A percentile compares a stretch with the other conserved stretches of the same genome.
Evolutionary conservation across 2,329 filamentous ascomycete genomes (phyloP).

Genomic region (Chaetothyriales sp.): DNA sequence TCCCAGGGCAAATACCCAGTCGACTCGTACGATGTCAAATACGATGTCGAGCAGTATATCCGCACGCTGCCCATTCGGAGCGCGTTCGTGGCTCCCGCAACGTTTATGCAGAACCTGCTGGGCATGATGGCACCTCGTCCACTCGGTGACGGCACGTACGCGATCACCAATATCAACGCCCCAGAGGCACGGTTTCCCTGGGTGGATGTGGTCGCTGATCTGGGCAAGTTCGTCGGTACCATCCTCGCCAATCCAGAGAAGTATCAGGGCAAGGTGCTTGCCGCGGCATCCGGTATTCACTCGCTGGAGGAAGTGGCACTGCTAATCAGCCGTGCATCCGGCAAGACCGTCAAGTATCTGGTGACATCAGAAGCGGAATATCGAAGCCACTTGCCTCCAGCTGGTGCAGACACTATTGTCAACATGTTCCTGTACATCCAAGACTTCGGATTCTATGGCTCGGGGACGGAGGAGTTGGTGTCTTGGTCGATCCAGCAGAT

Average conservation of each 20-base stretch:
- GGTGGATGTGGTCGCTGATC: conserved; percentile 24
- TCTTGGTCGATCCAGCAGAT: conserved; percentile 15
- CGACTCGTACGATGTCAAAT: conserved; percentile 42
- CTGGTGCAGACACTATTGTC: conserved; percentile 7
- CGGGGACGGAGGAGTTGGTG: conserved; percentile 20
- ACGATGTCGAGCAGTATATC: conserved; percentile 40
- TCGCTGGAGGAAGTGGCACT: conserved; percentile 20
- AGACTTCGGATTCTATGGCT: conserved; percentile 26
- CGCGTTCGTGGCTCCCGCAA: conserved; percentile 39
- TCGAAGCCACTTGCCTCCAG: conserved; percentile 11
- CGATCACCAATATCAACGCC: conserved; percentile 12
- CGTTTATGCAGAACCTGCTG: conserved; percentile 40
- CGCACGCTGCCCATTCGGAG: conserved; percentile 32
- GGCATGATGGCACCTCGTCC: conserved; percentile 13
- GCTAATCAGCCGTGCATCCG: conserved; percentile 23
- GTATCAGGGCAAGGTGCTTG: conserved; percentile 24
- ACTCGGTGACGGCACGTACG: conserved; percentile 19
- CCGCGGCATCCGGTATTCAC: conserved; percentile 23
- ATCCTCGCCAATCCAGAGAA: conserved; percentile 25
- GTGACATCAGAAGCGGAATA: conserved; percentile 18
- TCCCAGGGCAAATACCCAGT: conserved; percentile 23
- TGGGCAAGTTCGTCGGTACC: conserved; percentile 23
- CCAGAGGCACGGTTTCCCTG: conserved; percentile 20
- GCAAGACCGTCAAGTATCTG: conserved; percentile 24
- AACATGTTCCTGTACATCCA: conserved; percentile 20